A percentile compares a stretch with the other conserved stretches of the same genome.
phyloP scores from a whole-genome alignment of 108 stramenopile genomes.

The Chaetoceros muelleri region DNA sequence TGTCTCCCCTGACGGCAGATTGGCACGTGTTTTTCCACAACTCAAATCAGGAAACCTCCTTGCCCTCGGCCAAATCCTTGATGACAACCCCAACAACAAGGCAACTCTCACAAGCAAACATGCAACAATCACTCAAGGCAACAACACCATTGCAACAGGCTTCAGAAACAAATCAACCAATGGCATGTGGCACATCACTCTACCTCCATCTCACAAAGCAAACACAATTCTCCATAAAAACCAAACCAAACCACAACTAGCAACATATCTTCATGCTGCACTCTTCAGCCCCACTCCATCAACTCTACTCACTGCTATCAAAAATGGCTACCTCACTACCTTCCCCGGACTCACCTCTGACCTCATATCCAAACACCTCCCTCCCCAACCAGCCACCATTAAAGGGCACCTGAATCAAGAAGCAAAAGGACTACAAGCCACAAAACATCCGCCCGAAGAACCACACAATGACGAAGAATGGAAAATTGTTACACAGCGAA shows the following conservation, averaged over 20 bases:
- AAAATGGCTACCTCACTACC: conserved; percentile 6
- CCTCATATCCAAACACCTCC: conserved; percentile 4
- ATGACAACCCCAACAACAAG: too few species aligned
- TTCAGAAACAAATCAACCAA: too few species aligned
- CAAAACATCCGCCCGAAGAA: conserved; percentile 6
- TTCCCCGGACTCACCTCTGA: conserved; percentile 8
- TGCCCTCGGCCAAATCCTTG: too few species aligned
- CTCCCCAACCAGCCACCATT: conserved; percentile 3
- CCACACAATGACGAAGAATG: too few species aligned
- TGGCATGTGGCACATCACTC: conserved; percentile 1
- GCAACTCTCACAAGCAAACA: too few species aligned
- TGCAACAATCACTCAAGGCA: too few species aligned
- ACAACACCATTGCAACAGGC: too few species aligned
- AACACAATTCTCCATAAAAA: background rate
- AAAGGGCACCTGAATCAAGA: conserved; percentile 29
- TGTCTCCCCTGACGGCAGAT: too few species aligned
- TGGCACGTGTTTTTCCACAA: too few species aligned
- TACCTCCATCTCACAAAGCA: background rate
- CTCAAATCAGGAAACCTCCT: too few species aligned
- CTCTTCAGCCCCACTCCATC: conserved; percentile 16
- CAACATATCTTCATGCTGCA: conserved; percentile 24
- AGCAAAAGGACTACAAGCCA: conserved; percentile 11
- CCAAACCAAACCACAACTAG: conserved; percentile 7
- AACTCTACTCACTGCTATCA: conserved; percentile 11
- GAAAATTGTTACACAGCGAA: too few species aligned